phyloP scores from a whole-genome alignment of 2,329 filamentous ascomycete genomes.

The Alternaria sp. region DNA sequence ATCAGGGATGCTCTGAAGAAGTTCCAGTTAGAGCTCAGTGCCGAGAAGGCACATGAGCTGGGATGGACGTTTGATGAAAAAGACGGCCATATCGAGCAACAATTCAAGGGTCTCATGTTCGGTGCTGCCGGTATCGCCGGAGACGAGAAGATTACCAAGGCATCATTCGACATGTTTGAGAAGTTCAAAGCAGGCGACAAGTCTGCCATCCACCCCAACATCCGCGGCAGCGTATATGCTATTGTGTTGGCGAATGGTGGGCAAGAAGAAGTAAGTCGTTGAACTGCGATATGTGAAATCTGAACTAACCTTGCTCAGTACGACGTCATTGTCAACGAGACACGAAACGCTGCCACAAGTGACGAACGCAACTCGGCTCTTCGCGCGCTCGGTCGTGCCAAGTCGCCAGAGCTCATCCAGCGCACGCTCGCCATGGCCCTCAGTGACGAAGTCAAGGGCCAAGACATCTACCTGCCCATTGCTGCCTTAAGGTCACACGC shows the following conservation, averaged over 20 bases:
- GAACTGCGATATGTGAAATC: neutral
- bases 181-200: conserved; percentile 83
- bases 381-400: conserved; percentile 80
- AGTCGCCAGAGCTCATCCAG: conserved; percentile 81
- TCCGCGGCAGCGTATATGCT: conserved; percentile 85
- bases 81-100: conserved; percentile 89
- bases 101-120: conserved; percentile 94
- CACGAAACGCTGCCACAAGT: conserved; percentile 76
- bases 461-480: conserved; percentile 92
- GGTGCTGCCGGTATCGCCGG: conserved; percentile 81
- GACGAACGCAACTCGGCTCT: conserved; percentile 94
- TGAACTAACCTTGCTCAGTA: conserved; percentile 63
- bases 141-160: conserved; percentile 79
- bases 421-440: conserved; percentile 79
- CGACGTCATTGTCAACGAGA: conserved; percentile 77
- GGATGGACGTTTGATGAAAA: conserved; percentile 88
- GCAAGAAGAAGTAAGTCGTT: conserved; percentile 72
- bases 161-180: conserved; percentile 88
- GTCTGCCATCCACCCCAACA: conserved; percentile 88
- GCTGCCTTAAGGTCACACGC: conserved; percentile 79
- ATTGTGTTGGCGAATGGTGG: conserved; percentile 87
- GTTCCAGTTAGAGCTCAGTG: conserved; percentile 82
- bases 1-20: conserved; percentile 79
- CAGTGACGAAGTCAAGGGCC: conserved; percentile 85
- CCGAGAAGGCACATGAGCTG: conserved; percentile 81